Conservation (phyloP, 768 basidiomycete genomes). For the Termitomyces sp. region DNA sequence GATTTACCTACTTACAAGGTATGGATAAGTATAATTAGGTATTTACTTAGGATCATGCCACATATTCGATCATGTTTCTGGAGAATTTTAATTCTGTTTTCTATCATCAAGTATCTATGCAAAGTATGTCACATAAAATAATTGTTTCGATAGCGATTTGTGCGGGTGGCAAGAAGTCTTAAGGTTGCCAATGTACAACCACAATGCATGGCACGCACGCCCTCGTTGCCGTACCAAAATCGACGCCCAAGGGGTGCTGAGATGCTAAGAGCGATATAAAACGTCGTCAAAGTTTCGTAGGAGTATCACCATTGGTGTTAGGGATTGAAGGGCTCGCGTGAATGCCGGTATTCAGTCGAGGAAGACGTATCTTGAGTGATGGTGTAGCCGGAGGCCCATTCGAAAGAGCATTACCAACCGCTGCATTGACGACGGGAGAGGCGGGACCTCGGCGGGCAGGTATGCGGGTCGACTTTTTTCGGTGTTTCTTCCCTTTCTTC, state of each 20-base stretch:
- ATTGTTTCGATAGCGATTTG: background rate
- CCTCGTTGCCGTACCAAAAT: background rate
- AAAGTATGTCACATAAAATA: conserved; percentile 11
- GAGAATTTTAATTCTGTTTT: background rate
- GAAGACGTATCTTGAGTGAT: conserved; percentile 52
- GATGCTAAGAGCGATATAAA: background rate
- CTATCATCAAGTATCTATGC: conserved; percentile 10
- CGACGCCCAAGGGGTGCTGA: background rate
- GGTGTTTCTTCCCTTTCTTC: conserved; percentile 20
- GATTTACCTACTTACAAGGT: too few relatives aligned
- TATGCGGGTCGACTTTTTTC: conserved; percentile 24
- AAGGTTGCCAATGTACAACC: background rate
- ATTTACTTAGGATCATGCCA: too few relatives aligned
- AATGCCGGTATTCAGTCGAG: conserved; percentile 31
- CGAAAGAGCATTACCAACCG: conserved; percentile 17
- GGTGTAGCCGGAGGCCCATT: conserved; percentile 30
- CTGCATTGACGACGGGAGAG: conserved; percentile 9
- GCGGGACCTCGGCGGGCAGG: conserved; percentile 21
- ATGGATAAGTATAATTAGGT: too few relatives aligned
- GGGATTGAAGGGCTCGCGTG: conserved; percentile 14
- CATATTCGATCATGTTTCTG: background rate
- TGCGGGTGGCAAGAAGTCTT: background rate
- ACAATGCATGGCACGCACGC: background rate
- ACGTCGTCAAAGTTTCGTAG: conserved; percentile 16
- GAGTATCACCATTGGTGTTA: conserved; percentile 21